phyloP scores from a whole-genome alignment of 257 asterid species.

The Pogostemon cablin region DNA sequence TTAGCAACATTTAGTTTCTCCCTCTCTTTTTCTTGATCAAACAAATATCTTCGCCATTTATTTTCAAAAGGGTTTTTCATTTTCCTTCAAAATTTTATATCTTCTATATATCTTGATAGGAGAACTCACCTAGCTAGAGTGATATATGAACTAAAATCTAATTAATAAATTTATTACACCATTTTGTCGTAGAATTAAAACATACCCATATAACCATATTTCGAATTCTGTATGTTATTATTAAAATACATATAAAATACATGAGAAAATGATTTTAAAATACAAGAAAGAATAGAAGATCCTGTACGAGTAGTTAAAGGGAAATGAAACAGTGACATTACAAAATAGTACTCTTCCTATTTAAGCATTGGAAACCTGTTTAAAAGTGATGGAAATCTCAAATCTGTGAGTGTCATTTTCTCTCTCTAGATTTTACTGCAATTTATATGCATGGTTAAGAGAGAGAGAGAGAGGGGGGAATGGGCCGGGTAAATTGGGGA shows the following conservation, averaged over 20 bases:
- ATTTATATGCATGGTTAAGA: background rate
- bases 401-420: background rate
- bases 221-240: too few species aligned
- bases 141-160: too few species aligned
- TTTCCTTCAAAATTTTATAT: too few species aligned
- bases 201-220: too few species aligned
- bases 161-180: too few species aligned
- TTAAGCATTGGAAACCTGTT: constrained; percentile 27
- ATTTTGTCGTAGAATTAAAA: too few species aligned
- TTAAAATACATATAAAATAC: too few species aligned
- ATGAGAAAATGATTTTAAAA: too few species aligned
- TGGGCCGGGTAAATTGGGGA: constrained; percentile 58
- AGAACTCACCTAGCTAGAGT: too few species aligned
- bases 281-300: background rate
- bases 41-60: too few species aligned
- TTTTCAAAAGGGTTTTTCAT: too few species aligned
- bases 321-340: constrained; percentile 33
- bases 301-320: constrained; percentile 1
- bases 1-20: constrained; percentile 11
- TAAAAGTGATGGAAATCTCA: constrained; percentile 6
- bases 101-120: too few species aligned
- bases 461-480: constrained; percentile 24
- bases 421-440: constrained; percentile 5
- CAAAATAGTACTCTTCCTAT: background rate
- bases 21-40: constrained; percentile 21